Conservation (phyloP, 371 early-diverging fungal species). For the Choanephora cucurbitarum region DNA sequence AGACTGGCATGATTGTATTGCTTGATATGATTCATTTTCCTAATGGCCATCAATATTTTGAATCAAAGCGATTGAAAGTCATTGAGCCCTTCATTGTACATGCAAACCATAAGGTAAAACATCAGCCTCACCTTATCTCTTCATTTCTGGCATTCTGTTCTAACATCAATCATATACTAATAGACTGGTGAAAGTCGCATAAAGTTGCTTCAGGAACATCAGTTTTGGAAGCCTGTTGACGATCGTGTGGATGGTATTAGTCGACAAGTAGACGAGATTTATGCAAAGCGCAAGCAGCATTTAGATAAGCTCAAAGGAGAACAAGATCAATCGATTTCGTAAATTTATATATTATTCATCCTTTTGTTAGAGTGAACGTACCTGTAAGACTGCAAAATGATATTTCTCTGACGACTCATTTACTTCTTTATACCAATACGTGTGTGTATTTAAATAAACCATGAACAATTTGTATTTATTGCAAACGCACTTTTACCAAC, state of each 20-base stretch:
- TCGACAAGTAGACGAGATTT: constrained; percentile 16
- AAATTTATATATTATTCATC: too few species aligned
- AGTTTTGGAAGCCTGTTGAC: constrained; percentile 17
- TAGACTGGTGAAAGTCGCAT: constrained; percentile 18
- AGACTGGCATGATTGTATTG: constrained; percentile 20
- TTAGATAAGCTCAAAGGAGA: too few species aligned
- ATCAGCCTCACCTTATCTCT: too few species aligned
- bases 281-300: neutral
- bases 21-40: constrained; percentile 29
- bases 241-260: constrained; percentile 10
- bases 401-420: too few species aligned
- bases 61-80: constrained; percentile 7
- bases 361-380: too few species aligned
- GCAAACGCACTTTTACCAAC: too few species aligned
- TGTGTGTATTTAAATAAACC: too few species aligned
- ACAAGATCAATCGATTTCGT: too few species aligned
- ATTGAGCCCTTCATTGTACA: constrained; percentile 27
- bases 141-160: too few species aligned
- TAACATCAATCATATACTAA: neutral
- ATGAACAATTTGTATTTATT: too few species aligned
- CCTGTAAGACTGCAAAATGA: too few species aligned
- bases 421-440: too few species aligned
- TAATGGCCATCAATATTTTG: constrained; percentile 21
- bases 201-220: constrained; percentile 11
- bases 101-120: constrained; percentile 24